Conservation (phyloP, 768 basidiomycete species). For the Boletus patriciae region DNA sequence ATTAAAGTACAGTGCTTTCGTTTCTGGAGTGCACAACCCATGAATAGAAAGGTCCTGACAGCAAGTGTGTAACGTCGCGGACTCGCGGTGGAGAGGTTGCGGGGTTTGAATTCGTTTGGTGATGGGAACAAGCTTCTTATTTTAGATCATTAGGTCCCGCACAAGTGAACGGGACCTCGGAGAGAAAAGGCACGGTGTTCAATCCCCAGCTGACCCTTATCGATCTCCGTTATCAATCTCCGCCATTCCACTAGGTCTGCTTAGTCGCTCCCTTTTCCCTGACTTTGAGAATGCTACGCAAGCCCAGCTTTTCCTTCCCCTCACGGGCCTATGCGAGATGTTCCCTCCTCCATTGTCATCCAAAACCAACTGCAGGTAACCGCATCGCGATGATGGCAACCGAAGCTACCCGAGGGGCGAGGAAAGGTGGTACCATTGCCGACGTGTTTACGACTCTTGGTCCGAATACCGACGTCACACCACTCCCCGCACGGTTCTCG, state of each 20-base stretch:
- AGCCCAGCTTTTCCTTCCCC: not conserved
- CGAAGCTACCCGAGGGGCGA: slow-evolving; percentile 9
- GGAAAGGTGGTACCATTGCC: slow-evolving; percentile 43
- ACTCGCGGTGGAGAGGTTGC: too few species aligned
- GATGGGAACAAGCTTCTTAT: too few species aligned
- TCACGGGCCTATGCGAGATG: not conserved
- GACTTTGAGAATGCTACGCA: slow-evolving; percentile 1
- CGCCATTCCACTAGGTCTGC: not conserved
- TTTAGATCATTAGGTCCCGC: too few species aligned
- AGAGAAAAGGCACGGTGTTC: not conserved
- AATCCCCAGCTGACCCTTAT: not conserved
- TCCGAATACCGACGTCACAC: slow-evolving; percentile 35
- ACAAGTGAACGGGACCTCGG: too few species aligned
- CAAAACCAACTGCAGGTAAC: not conserved
- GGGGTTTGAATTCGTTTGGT: too few species aligned
- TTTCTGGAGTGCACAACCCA: too few species aligned
- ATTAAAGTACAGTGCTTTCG: too few species aligned
- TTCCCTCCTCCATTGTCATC: not conserved
- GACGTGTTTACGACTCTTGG: slow-evolving; percentile 48
- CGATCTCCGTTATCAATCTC: not conserved
- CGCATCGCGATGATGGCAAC: slow-evolving; percentile 12
- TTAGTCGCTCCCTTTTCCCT: too few species aligned
- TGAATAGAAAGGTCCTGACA: too few species aligned
- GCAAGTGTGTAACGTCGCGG: too few species aligned
- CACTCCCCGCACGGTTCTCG: slow-evolving; percentile 56